phyloP scores from a whole-genome alignment of 2,329 filamentous ascomycete genomes.

The Penicillium griseofulvum region DNA sequence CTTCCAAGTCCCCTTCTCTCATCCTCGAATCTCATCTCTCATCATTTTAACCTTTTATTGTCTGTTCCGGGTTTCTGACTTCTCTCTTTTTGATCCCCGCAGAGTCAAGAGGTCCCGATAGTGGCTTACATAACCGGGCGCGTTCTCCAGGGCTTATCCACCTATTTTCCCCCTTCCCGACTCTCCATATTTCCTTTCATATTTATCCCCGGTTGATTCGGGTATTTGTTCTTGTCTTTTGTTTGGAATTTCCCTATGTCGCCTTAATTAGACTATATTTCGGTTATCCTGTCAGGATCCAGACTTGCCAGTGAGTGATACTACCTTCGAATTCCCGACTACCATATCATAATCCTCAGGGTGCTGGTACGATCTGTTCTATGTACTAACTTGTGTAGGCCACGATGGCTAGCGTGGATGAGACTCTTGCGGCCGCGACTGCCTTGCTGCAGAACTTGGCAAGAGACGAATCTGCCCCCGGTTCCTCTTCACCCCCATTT shows the following conservation, averaged over 20 bases:
- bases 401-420: conserved; percentile 49
- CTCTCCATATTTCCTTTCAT: conserved; percentile 11
- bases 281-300: conserved; percentile 29
- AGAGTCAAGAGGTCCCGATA: neutral
- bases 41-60: neutral
- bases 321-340: neutral
- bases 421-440: conserved; percentile 48
- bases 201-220: conserved; percentile 13
- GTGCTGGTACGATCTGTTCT: neutral
- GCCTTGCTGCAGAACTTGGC: conserved; percentile 48
- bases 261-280: conserved; percentile 24
- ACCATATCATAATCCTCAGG: neutral
- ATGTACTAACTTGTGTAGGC: conserved; percentile 27
- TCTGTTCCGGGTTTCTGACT: neutral
- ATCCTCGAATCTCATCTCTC: neutral
- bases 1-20: neutral
- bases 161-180: conserved; percentile 12
- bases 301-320: conserved; percentile 28
- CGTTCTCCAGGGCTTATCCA: conserved; percentile 3
- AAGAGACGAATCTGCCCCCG: conserved; percentile 36
- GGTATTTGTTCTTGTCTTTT: conserved; percentile 6
- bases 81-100: neutral
- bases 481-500: conserved; percentile 36
- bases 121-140: conserved; percentile 11
- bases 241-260: conserved; percentile 22